These are phyloP conservation scores for Cucurbita maxima DNA, from an alignment of 306 rosid genomes.

Conservation along the genomic window DNA sequence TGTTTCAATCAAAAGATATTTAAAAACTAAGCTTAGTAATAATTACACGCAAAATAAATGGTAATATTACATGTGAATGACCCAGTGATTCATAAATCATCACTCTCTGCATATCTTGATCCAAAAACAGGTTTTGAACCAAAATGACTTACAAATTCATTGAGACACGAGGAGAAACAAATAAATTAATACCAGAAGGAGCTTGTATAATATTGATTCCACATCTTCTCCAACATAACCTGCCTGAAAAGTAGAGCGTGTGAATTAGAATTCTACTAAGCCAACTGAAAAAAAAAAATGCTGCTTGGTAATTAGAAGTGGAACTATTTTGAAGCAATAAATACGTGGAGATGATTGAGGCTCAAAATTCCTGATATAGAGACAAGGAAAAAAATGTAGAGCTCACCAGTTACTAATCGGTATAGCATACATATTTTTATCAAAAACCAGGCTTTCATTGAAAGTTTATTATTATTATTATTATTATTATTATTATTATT, in stretches of 20 bases:
- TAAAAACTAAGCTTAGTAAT: neutral
- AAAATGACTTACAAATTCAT: neutral
- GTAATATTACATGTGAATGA: neutral
- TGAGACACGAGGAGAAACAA: neutral
- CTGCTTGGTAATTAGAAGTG: neutral
- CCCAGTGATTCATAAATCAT: neutral
- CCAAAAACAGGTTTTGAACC: neutral
- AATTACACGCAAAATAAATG: neutral
- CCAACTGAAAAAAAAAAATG: neutral
- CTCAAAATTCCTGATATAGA: neutral
- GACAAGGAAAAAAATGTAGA: neutral
- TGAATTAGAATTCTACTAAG: neutral
- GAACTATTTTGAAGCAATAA: neutral
- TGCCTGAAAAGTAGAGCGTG: slow-evolving; percentile 24
- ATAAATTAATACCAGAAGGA: slow-evolving; percentile 33
- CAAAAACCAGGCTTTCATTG: neutral
- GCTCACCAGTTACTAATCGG: neutral
- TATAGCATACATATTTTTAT: neutral
- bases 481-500: too few species aligned
- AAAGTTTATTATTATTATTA: too few species aligned
- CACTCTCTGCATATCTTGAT: neutral
- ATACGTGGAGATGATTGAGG: neutral
- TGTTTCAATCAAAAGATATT: neutral
- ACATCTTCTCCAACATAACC: slow-evolving; percentile 75
- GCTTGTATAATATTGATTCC: slow-evolving; percentile 47